phyloP scores from a whole-genome alignment of 192 early-diverging fungal species.

The Phlyctochytrium bullatum region DNA sequence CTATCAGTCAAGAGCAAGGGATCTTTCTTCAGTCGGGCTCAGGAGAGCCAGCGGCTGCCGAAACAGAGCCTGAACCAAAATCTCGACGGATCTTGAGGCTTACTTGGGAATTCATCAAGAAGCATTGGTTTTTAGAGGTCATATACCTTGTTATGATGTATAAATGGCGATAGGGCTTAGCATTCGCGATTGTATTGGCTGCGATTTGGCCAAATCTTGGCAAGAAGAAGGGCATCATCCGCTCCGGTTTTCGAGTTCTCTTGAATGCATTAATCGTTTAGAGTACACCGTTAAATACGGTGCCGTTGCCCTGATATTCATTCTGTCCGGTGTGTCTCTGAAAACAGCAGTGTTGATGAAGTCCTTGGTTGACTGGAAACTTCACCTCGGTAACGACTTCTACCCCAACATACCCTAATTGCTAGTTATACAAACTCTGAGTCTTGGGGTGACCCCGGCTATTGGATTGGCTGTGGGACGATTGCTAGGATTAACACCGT shows the following conservation, averaged over 20 bases:
- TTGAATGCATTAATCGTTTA: constrained; percentile 31
- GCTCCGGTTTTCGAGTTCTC: constrained; percentile 5
- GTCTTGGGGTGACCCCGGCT: constrained; percentile 57
- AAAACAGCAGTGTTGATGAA: constrained; percentile 55
- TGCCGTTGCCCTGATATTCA: constrained; percentile 60
- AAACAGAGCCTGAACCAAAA: too few relatives aligned
- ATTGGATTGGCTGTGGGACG: constrained; percentile 57
- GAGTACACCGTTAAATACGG: constrained; percentile 71
- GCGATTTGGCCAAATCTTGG: constrained; percentile 58
- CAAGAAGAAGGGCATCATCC: constrained; percentile 41
- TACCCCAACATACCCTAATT: neutral
- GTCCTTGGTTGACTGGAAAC: constrained; percentile 52
- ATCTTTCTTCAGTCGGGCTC: too few relatives aligned
- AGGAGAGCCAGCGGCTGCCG: too few relatives aligned
- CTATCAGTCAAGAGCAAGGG: too few relatives aligned
- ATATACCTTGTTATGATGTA: neutral
- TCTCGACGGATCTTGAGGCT: too few relatives aligned
- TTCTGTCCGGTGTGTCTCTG: constrained; percentile 61
- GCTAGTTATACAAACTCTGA: constrained; percentile 62
- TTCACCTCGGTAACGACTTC: constrained; percentile 46
- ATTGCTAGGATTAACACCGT: constrained; percentile 44
- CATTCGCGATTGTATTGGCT: constrained; percentile 59
- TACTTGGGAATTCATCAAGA: constrained; percentile 46
- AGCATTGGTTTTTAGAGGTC: constrained; percentile 58
- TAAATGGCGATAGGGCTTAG: constrained; percentile 50